Evolutionary conservation across 139 green algal species (phyloP).

Genomic region (Chlorokybus atmophyticus): DNA sequence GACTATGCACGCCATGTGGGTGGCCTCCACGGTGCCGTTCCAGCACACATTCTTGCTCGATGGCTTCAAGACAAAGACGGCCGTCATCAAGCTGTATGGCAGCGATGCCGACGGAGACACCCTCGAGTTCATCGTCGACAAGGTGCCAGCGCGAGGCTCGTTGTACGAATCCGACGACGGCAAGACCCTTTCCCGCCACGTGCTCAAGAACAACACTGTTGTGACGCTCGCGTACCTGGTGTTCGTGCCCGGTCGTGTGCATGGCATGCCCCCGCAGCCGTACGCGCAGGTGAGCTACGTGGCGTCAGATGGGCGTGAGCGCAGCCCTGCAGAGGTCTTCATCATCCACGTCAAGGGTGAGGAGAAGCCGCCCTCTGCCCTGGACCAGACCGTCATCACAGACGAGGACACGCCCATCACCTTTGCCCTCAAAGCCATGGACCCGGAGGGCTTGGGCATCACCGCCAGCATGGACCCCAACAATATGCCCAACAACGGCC

Average conservation of each 20-base stretch:
- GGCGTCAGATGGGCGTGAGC: neutral
- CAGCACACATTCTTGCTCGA: neutral
- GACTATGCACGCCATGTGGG: neutral
- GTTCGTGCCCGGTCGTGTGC: neutral
- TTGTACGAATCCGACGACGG: neutral
- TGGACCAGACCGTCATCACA: neutral
- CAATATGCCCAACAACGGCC: too few species aligned
- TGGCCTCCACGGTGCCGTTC: neutral
- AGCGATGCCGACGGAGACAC: neutral
- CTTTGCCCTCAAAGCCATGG: too few species aligned
- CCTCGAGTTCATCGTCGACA: neutral
- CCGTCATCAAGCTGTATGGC: neutral
- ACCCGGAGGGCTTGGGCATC: too few species aligned
- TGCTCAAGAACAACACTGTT: neutral
- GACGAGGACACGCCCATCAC: constrained; percentile 1
- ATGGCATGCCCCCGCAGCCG: neutral
- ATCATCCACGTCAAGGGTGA: neutral
- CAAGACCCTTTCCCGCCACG: neutral
- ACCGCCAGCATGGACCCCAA: too few species aligned
- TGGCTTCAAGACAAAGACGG: neutral
- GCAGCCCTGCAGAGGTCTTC: neutral
- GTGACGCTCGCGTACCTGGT: neutral
- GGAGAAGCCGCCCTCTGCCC: neutral
- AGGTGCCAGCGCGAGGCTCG: neutral
- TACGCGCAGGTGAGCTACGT: neutral